These are phyloP conservation scores for Zygosaccharomyces rouxii DNA, from an alignment of 805 yeast genomes.

Conservation along the genomic window DNA sequence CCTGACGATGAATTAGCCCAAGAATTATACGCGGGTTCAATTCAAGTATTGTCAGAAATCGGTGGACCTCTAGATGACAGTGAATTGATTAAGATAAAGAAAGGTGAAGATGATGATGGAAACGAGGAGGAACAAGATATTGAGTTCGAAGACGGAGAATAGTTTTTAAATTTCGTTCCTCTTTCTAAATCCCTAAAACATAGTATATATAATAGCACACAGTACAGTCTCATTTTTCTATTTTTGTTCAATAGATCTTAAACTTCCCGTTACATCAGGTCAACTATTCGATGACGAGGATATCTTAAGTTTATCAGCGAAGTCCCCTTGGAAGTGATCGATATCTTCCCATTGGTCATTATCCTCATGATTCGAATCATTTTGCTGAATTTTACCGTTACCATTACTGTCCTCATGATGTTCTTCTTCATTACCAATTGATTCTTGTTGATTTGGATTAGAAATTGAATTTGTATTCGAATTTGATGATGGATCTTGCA, in stretches of 20 bases:
- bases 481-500: slow-evolving; percentile 13
- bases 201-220: slow-evolving; percentile 3
- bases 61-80: slow-evolving; percentile 57
- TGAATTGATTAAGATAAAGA: slow-evolving; percentile 30
- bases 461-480: slow-evolving; percentile 5
- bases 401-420: slow-evolving; percentile 29
- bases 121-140: slow-evolving; percentile 19
- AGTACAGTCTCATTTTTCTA: background rate
- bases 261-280: background rate
- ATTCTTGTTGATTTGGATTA: slow-evolving; percentile 22
- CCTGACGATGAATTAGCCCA: slow-evolving; percentile 47
- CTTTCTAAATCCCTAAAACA: background rate
- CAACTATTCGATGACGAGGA: background rate
- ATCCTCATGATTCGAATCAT: slow-evolving; percentile 18
- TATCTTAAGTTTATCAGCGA: slow-evolving; percentile 13
- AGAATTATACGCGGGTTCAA: slow-evolving; percentile 54
- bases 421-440: slow-evolving; percentile 7
- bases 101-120: slow-evolving; percentile 39
- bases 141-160: slow-evolving; percentile 15
- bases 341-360: slow-evolving; percentile 38
- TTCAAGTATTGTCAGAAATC: slow-evolving; percentile 45
- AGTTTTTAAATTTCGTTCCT: background rate
- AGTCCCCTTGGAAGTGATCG: slow-evolving; percentile 37
- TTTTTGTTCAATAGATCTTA: background rate
- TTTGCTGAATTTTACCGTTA: slow-evolving; percentile 8